Evolutionary conservation across 257 asterid species (phyloP).

Genomic region (Solanum ossicruentum): DNA sequence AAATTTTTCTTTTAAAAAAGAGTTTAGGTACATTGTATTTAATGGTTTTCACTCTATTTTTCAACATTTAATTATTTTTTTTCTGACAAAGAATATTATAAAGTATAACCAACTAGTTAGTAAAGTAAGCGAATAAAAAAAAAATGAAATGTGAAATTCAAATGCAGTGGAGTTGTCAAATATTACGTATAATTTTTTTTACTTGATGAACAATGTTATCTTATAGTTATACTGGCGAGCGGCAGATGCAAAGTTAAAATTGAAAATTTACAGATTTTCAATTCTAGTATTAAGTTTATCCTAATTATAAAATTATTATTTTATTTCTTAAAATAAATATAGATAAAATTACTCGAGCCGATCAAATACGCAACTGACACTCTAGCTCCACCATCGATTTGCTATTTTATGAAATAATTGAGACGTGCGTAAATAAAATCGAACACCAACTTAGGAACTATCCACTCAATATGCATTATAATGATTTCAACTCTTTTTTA

Average conservation of each 20-base stretch:
- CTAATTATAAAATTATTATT: background rate
- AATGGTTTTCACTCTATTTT: background rate
- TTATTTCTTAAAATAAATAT: background rate
- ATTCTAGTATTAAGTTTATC: background rate
- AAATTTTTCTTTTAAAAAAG: background rate
- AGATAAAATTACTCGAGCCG: background rate
- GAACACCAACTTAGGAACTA: background rate
- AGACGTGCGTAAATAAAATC: fast-evolving
- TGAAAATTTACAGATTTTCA: fast-evolving
- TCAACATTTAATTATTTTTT: background rate
- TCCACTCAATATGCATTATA: background rate
- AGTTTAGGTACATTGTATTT: background rate
- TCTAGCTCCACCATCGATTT: background rate
- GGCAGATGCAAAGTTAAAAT: fast-evolving
- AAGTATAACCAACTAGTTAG: background rate
- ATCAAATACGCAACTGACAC: fast-evolving
- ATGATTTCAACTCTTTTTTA: background rate
- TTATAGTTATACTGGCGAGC: background rate
- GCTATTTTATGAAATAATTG: background rate
- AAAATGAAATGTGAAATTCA: background rate
- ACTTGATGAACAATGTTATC: background rate
- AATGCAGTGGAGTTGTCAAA: background rate
- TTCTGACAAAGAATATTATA: background rate
- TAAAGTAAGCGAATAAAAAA: background rate
- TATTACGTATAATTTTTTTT: background rate